These are phyloP conservation scores for Anethum foeniculum DNA, from an alignment of 140 eudicot genomes.

Conservation along the genomic window DNA sequence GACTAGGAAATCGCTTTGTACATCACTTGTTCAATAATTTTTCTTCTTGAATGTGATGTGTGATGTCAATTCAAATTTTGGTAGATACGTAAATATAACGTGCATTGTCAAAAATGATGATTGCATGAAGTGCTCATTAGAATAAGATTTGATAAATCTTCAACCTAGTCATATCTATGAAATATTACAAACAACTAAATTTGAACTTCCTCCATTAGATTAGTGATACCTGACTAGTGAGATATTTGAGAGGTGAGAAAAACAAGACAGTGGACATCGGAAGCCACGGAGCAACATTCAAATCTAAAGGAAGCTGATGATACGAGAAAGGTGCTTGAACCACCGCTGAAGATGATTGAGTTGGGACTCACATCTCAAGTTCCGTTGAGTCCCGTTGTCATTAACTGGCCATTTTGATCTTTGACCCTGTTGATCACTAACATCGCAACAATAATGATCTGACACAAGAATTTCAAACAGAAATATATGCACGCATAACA, in stretches of 20 bases:
- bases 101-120: not conserved
- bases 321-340: conserved; percentile 49
- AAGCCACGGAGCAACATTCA: conserved; percentile 67
- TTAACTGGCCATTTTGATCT: conserved; percentile 15
- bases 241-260: conserved; percentile 50
- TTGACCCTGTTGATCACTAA: conserved; percentile 17
- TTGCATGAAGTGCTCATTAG: not conserved
- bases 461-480: not conserved
- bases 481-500: not conserved
- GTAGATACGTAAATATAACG: not conserved
- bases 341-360: conserved; percentile 60
- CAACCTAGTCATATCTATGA: not conserved
- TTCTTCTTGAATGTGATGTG: not conserved
- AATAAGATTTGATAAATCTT: not conserved
- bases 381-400: conserved; percentile 16
- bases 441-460: not conserved
- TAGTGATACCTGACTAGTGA: conserved; percentile 30
- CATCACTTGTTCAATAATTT: not conserved
- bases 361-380: conserved; percentile 63
- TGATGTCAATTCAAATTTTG: not conserved
- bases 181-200: not conserved
- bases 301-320: conserved; percentile 79
- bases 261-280: conserved; percentile 46
- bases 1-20: not conserved
- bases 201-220: not conserved